Percentiles rank a stretch among this genome's conserved stretches.
These are phyloP conservation scores for Mediolabrus comicus DNA, from an alignment of 108 stramenopile genomes.

Conservation along the genomic window DNA sequence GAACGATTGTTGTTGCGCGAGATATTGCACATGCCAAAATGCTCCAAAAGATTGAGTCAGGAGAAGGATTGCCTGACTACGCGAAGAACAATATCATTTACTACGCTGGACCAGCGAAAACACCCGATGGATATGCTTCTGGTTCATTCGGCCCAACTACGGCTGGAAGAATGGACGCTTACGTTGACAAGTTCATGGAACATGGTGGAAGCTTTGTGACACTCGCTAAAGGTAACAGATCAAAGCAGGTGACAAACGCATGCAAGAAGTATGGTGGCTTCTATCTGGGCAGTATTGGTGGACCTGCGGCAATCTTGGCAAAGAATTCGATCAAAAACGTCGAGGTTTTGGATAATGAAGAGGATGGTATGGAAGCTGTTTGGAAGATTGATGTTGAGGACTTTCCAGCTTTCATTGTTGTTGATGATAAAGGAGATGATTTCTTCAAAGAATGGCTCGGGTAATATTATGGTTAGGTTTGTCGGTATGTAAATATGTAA, in stretches of 20 bases:
- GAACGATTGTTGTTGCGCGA: conserved; percentile 95
- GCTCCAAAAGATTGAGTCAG: conserved; percentile 85
- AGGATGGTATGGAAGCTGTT: conserved; percentile 98
- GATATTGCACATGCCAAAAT: conserved; percentile 98
- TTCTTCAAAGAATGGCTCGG: conserved; percentile 95
- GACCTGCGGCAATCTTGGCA: conserved; percentile 95
- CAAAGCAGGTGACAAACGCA: conserved; percentile 89
- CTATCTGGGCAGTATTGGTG: conserved; percentile 95
- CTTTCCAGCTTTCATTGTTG: conserved; percentile 97
- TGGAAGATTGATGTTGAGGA: conserved; percentile 97
- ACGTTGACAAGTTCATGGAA: conserved; percentile 92
- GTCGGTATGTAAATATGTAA: neutral
- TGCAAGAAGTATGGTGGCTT: conserved; percentile 97
- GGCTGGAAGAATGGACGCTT: conserved; percentile 97
- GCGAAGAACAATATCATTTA: conserved; percentile 95
- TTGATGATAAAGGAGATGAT: conserved; percentile 96
- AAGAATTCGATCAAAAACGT: conserved; percentile 96
- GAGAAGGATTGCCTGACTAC: conserved; percentile 94
- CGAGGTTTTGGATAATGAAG: conserved; percentile 93
- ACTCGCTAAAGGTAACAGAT: conserved; percentile 94
- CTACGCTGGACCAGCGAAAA: conserved; percentile 97
- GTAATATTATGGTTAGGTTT: conserved; percentile 25
- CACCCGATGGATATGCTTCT: conserved; percentile 93
- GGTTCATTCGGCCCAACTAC: conserved; percentile 97
- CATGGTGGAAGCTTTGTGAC: conserved; percentile 91